Evolutionary conservation across 2,329 filamentous ascomycete species (phyloP), one percentile per base, ranked within the genome.

Genomic region (Nemania sp.): DNA sequence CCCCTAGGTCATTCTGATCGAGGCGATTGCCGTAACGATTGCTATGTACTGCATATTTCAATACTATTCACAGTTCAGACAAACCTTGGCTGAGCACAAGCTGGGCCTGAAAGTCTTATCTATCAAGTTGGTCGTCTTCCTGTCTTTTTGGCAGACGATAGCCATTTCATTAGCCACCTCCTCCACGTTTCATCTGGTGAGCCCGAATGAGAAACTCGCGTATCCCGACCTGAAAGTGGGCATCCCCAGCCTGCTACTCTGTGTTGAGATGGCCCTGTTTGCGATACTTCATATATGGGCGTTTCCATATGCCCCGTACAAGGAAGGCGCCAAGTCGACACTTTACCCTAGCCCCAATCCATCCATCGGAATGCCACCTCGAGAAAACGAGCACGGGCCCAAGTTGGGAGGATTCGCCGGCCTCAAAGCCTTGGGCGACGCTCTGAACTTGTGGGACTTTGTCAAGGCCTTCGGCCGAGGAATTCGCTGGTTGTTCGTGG

Each of bases 11-110:
- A 80, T 90, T 70, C 80, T 83, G 2, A 84, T 96, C 67, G 88
- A 95, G 73, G 86, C 83, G 67, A 64, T 85, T 20, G 88, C 90
- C 2, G 90, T 96, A 40, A 86, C 88, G 0, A 84, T 96, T 59
- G 92, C 92, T 61, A 96, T 97, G 90, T 95, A 90, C 78, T 93
- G 90, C 73, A 76, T 97, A 45, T 87, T 96, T 64, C 91, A 96
- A 69, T 95, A 95, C 74, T 96, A 96, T 74, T 74, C 90, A 32
- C 91, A 96, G 74, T 80, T 95, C 47, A 87, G 86, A 64, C 77
- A 81, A 1, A 85, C 90, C 60, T 81, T 96, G 25, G 81, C 82
- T 7, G 83, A 88, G 55, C 85, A 96, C 71, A 81, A 79, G 17
- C 90, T 91, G 0, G 89, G 94, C 66, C 76, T 94, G 65, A 96